These are phyloP conservation scores for Aleurites moluccanus DNA, from an alignment of 441 rosid species.

Conservation along the genomic window DNA sequence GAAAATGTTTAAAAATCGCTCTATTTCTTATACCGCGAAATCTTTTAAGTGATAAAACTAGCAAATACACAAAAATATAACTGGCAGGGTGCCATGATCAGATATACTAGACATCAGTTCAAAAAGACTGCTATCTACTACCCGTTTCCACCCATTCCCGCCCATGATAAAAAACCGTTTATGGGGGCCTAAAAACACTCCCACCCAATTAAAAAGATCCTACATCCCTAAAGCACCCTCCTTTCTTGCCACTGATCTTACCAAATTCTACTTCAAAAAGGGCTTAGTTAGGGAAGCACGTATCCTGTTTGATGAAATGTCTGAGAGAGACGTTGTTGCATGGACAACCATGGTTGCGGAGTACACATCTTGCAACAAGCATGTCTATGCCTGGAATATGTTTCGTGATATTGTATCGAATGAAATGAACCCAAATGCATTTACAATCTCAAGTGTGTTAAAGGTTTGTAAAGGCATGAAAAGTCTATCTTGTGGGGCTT, in stretches of 20 bases:
- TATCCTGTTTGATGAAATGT: constrained; percentile 89
- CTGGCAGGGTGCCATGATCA: background rate
- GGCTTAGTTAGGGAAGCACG: constrained; percentile 67
- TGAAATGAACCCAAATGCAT: constrained; percentile 56
- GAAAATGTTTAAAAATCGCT: background rate
- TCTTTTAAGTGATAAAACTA: background rate
- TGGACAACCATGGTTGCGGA: constrained; percentile 90
- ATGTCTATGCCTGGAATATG: constrained; percentile 52
- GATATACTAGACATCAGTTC: constrained; percentile 34
- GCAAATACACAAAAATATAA: background rate
- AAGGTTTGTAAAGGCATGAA: constrained; percentile 75
- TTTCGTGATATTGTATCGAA: constrained; percentile 55
- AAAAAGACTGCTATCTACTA: constrained; percentile 39
- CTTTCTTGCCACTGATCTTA: constrained; percentile 65
- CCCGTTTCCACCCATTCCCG: constrained; percentile 40
- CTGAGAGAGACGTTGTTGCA: constrained; percentile 69
- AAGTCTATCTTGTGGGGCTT: constrained; percentile 47
- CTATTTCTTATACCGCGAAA: background rate
- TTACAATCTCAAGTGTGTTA: constrained; percentile 64
- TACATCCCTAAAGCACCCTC: constrained; percentile 45
- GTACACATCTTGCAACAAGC: constrained; percentile 47
- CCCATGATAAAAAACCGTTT: constrained; percentile 43
- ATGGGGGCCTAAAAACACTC: constrained; percentile 34
- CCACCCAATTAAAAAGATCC: constrained; percentile 24
- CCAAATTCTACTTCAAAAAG: constrained; percentile 47